Evolutionary conservation across 805 yeast species (phyloP), one percentile per base, ranked within the genome.

Genomic region (Zygosaccharomyces gambellarensis): DNA sequence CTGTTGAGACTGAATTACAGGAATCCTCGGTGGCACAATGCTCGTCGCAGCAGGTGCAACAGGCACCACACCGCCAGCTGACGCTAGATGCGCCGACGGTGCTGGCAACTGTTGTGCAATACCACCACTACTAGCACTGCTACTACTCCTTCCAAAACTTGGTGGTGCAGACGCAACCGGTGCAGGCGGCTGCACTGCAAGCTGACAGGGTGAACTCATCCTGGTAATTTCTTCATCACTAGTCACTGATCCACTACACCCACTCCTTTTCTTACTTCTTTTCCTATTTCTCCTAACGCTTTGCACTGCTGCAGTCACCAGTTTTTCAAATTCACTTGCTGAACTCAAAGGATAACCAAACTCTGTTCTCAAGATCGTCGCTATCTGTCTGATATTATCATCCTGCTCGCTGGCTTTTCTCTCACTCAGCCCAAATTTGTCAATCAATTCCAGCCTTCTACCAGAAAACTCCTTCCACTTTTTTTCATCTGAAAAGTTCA

Each of bases 391-490:
- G 41, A 94, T 90, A 56, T 85, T 85, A 27, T 78, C 80, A 57
- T 92, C 97, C 66, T 92, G 99, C 64, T 94, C 98, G 49, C 89
- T 80, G 7, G 98, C 98, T 71, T 90, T 90, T 55, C 80, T 79
- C 73, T 67, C 77, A 40, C 78, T 72, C 38, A 79, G 63, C 39
- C 74, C 72, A 53, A 84, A 75, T 21, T 85, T 79, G 63, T 90
- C 97, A 38, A 94, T 94, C 47, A 94, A 74, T 68, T 90, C 96
- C 22, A 94, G 73, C 51, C 99, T 73, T 49, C 98, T 75, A 1
- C 95, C 88, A n/a, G 94, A 85, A 65, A 94, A 92, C 58, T 81
- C 78, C 64, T 87, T 88, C 99, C 99, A 94, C 48, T 78, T 75
- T 39, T 80, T 73, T 52, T 88, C 96, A 64, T 94, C 97, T 8